Evolutionary conservation across 2,329 filamentous ascomycete species (phyloP).

Genomic region (Ascochyta viciae-villosae): DNA sequence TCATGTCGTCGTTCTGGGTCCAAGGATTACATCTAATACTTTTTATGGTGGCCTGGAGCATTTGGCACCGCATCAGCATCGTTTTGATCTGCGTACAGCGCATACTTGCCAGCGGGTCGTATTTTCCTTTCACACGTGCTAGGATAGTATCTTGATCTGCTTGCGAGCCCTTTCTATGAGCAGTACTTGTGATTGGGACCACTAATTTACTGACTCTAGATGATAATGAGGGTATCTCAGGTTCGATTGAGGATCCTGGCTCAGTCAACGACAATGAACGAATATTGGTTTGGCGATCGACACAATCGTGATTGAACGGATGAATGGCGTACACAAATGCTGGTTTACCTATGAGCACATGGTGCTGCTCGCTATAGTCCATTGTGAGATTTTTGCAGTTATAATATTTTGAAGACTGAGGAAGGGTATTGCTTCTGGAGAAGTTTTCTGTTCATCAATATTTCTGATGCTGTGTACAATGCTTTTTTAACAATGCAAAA

Average conservation of each 20-base stretch:
- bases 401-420: neutral
- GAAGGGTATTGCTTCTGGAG: neutral
- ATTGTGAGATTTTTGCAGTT: neutral
- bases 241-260: neutral
- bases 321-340: conserved; percentile 18
- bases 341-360: neutral
- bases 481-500: neutral
- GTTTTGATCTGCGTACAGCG: conserved; percentile 13
- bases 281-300: neutral
- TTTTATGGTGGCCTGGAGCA: conserved; percentile 12
- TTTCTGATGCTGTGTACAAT: neutral
- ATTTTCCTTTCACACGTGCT: neutral
- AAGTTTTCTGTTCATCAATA: neutral
- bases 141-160: neutral
- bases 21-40: conserved; percentile 5
- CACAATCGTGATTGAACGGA: neutral
- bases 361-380: neutral
- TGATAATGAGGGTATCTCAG: too few relatives aligned
- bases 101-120: neutral
- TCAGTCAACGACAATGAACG: neutral
- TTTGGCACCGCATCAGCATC: conserved; percentile 23
- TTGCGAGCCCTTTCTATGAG: neutral
- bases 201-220: too few relatives aligned
- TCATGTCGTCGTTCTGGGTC: neutral
- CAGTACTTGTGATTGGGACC: neutral